phyloP scores from a whole-genome alignment of 2,329 filamentous ascomycete species.

The Orbilia quercus region DNA sequence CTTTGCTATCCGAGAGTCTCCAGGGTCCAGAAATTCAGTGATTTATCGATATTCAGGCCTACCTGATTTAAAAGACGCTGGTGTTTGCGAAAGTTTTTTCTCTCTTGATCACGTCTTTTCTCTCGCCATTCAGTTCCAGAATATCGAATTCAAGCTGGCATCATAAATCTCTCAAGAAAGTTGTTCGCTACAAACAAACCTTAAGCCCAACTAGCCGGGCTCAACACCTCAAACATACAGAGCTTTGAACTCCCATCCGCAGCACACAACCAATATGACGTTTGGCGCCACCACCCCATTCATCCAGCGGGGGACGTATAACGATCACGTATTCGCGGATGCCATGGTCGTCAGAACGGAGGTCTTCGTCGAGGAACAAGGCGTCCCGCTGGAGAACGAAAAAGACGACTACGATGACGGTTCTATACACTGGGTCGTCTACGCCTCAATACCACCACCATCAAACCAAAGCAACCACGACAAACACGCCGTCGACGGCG shows the following conservation, averaged over 20 bases:
- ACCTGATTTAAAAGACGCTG: slow-evolving; percentile 17
- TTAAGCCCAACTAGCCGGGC: slow-evolving; percentile 1
- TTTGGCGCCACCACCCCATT: slow-evolving; percentile 52
- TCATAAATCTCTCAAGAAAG: slow-evolving; percentile 37
- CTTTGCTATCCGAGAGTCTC: slow-evolving; percentile 25
- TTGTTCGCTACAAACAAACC: too few relatives aligned
- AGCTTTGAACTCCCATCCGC: slow-evolving; percentile 12
- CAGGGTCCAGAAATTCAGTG: slow-evolving; percentile 17
- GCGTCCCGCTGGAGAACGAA: slow-evolving; percentile 74
- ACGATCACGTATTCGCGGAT: slow-evolving; percentile 68
- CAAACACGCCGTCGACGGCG: slow-evolving; percentile 65
- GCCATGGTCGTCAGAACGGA: slow-evolving; percentile 72
- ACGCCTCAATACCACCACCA: slow-evolving; percentile 69
- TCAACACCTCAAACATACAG: background rate
- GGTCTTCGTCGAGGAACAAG: slow-evolving; percentile 73
- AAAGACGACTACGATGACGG: slow-evolving; percentile 82
- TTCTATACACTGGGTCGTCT: slow-evolving; percentile 88
- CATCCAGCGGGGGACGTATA: slow-evolving; percentile 34
- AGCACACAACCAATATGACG: slow-evolving; percentile 38
- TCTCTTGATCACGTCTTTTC: background rate
- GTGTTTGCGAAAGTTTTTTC: slow-evolving; percentile 25
- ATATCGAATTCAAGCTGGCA: background rate
- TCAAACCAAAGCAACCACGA: slow-evolving; percentile 64
- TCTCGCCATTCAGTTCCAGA: background rate
- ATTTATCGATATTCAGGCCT: slow-evolving; percentile 20